Base-by-base conservation (phyloP, 2,329 filamentous ascomycete genomes). In the Malbranchea zuffiana region DNA sequence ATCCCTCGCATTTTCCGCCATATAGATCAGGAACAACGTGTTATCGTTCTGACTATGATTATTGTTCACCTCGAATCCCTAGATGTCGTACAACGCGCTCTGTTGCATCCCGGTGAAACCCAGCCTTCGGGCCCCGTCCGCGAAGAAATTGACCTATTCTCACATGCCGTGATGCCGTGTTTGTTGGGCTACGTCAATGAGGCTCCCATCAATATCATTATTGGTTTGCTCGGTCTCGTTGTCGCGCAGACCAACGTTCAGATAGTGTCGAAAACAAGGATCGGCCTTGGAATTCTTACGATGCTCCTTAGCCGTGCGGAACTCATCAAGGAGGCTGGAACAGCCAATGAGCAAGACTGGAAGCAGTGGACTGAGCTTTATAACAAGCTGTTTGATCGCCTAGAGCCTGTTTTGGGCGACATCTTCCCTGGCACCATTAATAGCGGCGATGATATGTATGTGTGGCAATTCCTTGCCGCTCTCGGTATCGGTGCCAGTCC, bases 381-480 rank as follows among this genome's bases (percentile, higher is more conserved):
- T 63, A 85, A 86, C 50, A 71, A 74, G 17, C 74, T 98, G 42
- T 98, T 98, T 61, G 84, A 90, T 56, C 72, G 75, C 5, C 68
- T 96, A 12, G 88, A 96, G 59, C 83, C 83, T 1, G 78, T 80
- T 5, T 72, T 96, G 31, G 80, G 81, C 8, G 74, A 81, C 50
- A 79, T 95, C 45, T 98, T 98, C 74, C 87, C 88, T 0, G 83
- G 82, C 13, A 81, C 81, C n/a, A 83, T 93, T 52, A 86, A 84
- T 46, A 79, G 83, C 5, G 82, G 83, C 33, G 86, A 95, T 48
- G 90, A 98, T 53, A 80, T 94, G 53, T 93, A 96, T 54, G 85
- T 96, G 25, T 98, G 90, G 90, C 88, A 96, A 61, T 92, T 96
- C 58, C 71, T 98, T 46, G 90, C 90, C 6, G 86, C 88, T 8